Evolutionary conservation across 805 yeast genomes (phyloP), one percentile per base, ranked within the genome.

Genomic region (Candida nitratophila): DNA sequence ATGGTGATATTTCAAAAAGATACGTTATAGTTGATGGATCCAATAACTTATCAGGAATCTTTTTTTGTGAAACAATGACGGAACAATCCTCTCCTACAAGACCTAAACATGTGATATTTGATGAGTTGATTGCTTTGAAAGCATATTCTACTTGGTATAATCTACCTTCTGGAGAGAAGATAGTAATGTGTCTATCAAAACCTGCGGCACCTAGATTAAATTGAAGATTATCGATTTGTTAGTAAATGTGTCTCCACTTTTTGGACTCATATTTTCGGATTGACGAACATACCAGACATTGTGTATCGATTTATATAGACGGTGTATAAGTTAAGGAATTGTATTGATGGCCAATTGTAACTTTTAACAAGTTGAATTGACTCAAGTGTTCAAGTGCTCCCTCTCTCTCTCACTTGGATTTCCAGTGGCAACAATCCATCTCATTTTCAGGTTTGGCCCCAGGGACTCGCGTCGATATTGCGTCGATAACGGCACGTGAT

Each of bases 81-180:
- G 91, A 83, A 30, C 86, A 79, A 62, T 86, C 91, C 56, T 82
- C 79, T 44, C 98, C 98, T 41, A 85, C 78, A 49, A 93, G 75
- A 16, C 90, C 98, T 45, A 93, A 60, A 24, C 95, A 85, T 37
- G 96, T 93, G 59, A 93, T 79, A 63, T 87, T 91, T 47, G 96
- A 80, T 39, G 95, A 80, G 59, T 89, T 93, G 63, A 93, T 89
- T 5, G 98, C 98, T 65, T 93, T 90, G 73, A 90, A 90, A 6
- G 98, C 99, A 61, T 93, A 93, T 65, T 93, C 99, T 32, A 91
- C 99, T 69, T 93, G 99, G 69, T 85, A 93, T 49, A 93, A 74
- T 66, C 99, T 82, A 39, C 99, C 99, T 64, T 93, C 99, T 19
- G 99, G 99, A 34, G 98, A 91, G 71, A 93, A 93, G 57, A 93